Percentiles rank a stretch among this genome's conserved stretches.
phyloP scores from a whole-genome alignment of 192 early-diverging fungal species.

The Coemansia reversa region DNA sequence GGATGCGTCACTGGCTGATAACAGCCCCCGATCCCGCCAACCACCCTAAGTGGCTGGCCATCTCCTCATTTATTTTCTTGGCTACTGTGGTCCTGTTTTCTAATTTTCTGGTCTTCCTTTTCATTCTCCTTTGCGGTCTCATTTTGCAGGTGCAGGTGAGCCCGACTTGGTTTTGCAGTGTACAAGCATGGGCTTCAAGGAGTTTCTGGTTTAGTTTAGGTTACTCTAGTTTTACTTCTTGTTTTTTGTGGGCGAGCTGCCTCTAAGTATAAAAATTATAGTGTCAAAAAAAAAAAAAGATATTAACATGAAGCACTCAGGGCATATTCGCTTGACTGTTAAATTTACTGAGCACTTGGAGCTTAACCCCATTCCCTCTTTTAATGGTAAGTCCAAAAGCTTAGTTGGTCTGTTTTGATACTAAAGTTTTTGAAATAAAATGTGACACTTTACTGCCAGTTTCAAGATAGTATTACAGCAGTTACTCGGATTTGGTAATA shows the following conservation, averaged over 20 bases:
- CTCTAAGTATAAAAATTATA: slow-evolving; percentile 70
- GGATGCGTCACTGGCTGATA: too few species aligned
- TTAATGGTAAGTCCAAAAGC: neutral
- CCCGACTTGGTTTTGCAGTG: too few species aligned
- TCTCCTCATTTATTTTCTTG: too few species aligned
- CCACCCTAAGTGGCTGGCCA: too few species aligned
- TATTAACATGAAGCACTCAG: neutral
- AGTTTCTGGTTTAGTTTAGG: neutral
- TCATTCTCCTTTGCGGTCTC: too few species aligned
- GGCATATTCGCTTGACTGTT: neutral
- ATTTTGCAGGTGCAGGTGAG: too few species aligned
- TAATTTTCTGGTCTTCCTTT: slow-evolving; percentile 10
- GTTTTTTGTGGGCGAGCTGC: slow-evolving; percentile 65
- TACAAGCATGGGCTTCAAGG: too few species aligned
- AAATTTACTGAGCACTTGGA: neutral
- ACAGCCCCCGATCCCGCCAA: too few species aligned
- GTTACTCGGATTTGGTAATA: neutral
- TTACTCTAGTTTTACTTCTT: slow-evolving; percentile 43
- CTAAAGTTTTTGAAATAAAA: neutral
- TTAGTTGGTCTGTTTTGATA: neutral
- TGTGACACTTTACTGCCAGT: neutral
- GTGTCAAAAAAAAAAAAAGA: slow-evolving; percentile 26
- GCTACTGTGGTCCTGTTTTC: slow-evolving; percentile 48
- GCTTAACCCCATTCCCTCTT: neutral
- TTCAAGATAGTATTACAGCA: neutral